phyloP scores from a whole-genome alignment of 2,329 filamentous ascomycete genomes.

The Parastagonospora avenae region DNA sequence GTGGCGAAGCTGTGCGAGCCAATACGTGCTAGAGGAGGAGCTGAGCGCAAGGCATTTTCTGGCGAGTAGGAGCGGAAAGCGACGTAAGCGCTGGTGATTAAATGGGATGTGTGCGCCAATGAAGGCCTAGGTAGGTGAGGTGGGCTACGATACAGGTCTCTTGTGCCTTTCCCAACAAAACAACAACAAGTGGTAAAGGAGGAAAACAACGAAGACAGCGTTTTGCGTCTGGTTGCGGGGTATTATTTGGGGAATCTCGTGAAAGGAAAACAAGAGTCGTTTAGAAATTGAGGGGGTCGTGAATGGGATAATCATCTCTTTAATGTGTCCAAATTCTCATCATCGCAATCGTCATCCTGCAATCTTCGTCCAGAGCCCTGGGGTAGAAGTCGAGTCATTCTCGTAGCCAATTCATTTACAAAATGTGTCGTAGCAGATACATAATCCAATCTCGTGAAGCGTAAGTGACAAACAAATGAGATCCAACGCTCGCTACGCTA shows the following conservation, averaged over 20 bases:
- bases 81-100: slow-evolving; percentile 17
- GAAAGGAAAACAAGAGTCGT: slow-evolving; percentile 8
- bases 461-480: slow-evolving; percentile 31
- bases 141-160: slow-evolving; percentile 4
- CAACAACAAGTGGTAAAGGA: slow-evolving; percentile 1
- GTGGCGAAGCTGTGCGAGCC: not conserved
- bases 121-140: slow-evolving; percentile 3
- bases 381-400: slow-evolving; percentile 2
- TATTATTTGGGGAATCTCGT: slow-evolving; percentile 6
- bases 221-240: slow-evolving; percentile 7
- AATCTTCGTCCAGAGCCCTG: not conserved
- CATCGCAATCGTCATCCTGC: not conserved
- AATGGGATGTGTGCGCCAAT: slow-evolving; percentile 17
- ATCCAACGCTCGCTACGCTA: slow-evolving; percentile 43
- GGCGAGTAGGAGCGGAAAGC: slow-evolving; percentile 3
- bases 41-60: not conserved
- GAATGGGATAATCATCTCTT: slow-evolving; percentile 16
- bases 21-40: too few relatives aligned
- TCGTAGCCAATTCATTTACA: slow-evolving; percentile 20
- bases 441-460: slow-evolving; percentile 13
- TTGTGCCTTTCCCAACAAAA: too few relatives aligned
- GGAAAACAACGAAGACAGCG: not conserved
- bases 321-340: slow-evolving; percentile 1
- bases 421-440: slow-evolving; percentile 24
- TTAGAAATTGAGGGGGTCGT: not conserved